These are phyloP conservation scores for Yarrowia sp. DNA, from an alignment of 805 yeast genomes.

Conservation along the genomic window DNA sequence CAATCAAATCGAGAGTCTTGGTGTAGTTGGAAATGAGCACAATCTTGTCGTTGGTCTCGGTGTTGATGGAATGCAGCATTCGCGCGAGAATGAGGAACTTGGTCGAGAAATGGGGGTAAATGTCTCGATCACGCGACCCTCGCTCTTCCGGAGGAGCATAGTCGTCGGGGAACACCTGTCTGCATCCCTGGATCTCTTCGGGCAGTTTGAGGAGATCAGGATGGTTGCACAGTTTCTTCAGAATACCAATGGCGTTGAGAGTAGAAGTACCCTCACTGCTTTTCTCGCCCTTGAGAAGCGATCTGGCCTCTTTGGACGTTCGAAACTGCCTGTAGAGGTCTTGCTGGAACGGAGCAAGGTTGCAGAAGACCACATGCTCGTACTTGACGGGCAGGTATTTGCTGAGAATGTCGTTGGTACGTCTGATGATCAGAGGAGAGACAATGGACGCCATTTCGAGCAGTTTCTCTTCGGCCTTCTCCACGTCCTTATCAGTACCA, in stretches of 20 bases:
- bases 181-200: constrained; percentile 77
- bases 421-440: constrained; percentile 86
- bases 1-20: constrained; percentile 89
- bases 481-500: constrained; percentile 80
- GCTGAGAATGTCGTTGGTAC: constrained; percentile 93
- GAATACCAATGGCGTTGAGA: constrained; percentile 82
- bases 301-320: constrained; percentile 77
- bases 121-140: constrained; percentile 68
- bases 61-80: constrained; percentile 75
- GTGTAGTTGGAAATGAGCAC: constrained; percentile 95
- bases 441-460: constrained; percentile 76
- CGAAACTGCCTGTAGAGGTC: constrained; percentile 74
- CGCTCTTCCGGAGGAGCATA: constrained; percentile 58
- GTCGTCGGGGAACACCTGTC: constrained; percentile 69
- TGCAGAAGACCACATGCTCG: constrained; percentile 95
- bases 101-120: constrained; percentile 84
- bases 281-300: constrained; percentile 55
- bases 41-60: constrained; percentile 91
- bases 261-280: constrained; percentile 69
- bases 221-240: constrained; percentile 92
- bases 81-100: constrained; percentile 85
- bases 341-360: constrained; percentile 77
- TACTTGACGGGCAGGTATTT: constrained; percentile 95
- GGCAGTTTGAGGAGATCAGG: constrained; percentile 84
- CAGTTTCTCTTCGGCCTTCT: constrained; percentile 71